Evolutionary conservation across 495 filamentous ascomycete genomes (phyloP).

Genomic region (Xylona heveae): DNA sequence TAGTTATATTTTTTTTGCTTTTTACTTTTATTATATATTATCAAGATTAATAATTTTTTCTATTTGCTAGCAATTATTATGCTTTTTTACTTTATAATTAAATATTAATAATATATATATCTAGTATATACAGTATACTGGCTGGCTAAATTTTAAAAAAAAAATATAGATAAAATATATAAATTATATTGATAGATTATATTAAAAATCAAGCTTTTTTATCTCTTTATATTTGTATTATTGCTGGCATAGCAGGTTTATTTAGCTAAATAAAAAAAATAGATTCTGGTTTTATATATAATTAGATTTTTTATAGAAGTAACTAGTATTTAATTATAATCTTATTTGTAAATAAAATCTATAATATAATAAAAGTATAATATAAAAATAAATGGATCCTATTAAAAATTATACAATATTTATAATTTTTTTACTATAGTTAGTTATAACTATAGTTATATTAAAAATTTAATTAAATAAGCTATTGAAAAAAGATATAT

Average conservation of each 20-base stretch:
- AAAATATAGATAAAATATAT: too few relatives aligned
- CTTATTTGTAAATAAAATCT: background rate
- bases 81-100: conserved; percentile 1
- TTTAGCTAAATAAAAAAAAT: background rate
- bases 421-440: background rate
- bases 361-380: too few relatives aligned
- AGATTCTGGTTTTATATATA: background rate
- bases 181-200: too few relatives aligned
- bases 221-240: background rate
- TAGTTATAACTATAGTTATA: background rate
- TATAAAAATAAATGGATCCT: too few relatives aligned
- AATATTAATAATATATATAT: background rate
- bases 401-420: too few relatives aligned
- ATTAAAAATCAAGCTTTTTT: background rate
- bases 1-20: background rate
- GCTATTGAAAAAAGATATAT: background rate
- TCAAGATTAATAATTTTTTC: background rate
- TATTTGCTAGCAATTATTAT: too few relatives aligned
- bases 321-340: background rate
- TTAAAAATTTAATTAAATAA: background rate
- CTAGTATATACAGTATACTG: too few relatives aligned
- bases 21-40: background rate
- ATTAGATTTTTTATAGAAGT: background rate
- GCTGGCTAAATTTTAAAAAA: too few relatives aligned
- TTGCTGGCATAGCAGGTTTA: too few relatives aligned